phyloP scores from a whole-genome alignment of 2,329 filamentous ascomycete species.

The Penicillium fuscoglaucum region DNA sequence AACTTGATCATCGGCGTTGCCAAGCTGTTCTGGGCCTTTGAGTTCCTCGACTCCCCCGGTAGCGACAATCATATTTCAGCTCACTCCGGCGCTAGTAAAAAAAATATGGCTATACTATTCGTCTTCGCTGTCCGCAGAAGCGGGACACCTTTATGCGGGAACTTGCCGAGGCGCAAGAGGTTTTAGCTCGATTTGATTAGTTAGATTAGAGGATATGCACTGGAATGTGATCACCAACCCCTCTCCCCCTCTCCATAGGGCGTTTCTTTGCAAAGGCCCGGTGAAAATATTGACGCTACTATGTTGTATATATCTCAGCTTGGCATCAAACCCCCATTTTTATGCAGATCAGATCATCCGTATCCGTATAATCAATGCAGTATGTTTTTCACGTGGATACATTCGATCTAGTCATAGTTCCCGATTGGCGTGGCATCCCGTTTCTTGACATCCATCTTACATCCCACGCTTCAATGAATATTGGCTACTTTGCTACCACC shows the following conservation, averaged over 20 bases:
- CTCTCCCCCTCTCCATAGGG: neutral
- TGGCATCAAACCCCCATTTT: neutral
- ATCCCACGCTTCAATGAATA: neutral
- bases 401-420: neutral
- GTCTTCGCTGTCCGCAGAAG: neutral
- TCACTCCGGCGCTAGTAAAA: neutral
- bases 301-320: neutral
- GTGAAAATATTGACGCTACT: neutral
- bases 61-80: neutral
- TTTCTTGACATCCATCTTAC: neutral
- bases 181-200: neutral
- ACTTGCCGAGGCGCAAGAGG: neutral
- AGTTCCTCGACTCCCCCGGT: neutral
- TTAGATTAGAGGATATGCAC: neutral
- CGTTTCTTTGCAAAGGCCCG: no score
- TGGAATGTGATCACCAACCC: neutral
- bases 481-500: neutral
- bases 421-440: neutral
- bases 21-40: slow-evolving; percentile 5
- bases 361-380: neutral
- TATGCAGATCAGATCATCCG: neutral
- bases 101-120: neutral
- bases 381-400: neutral
- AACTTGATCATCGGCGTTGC: neutral
- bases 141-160: neutral